Conservation (phyloP, 495 filamentous ascomycete species). For the Hypoxylon cercidicola region DNA sequence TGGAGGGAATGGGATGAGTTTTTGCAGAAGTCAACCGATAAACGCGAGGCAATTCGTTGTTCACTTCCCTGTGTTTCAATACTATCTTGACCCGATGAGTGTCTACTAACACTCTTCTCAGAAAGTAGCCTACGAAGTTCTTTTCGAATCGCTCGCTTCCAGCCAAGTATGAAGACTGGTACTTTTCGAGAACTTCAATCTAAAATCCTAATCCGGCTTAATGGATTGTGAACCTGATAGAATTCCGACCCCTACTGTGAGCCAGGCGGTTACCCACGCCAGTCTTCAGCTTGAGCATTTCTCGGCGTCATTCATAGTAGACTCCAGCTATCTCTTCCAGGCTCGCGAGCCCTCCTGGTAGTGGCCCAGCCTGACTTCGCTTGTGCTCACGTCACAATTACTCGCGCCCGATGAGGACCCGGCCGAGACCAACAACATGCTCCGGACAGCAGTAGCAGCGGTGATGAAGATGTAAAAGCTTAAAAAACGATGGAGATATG, state of each 20-base stretch:
- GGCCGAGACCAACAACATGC: slow-evolving; percentile 44
- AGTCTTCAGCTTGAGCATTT: slow-evolving; percentile 51
- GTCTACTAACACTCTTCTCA: slow-evolving; percentile 28
- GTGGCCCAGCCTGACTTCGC: slow-evolving; percentile 50
- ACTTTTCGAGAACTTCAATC: slow-evolving; percentile 50
- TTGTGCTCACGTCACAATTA: slow-evolving; percentile 47
- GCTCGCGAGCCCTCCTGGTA: slow-evolving; percentile 46
- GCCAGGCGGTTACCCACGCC: slow-evolving; percentile 42
- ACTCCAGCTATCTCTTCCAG: slow-evolving; percentile 50
- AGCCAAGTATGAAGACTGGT: slow-evolving; percentile 43
- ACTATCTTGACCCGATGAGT: not conserved
- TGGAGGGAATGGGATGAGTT: slow-evolving; percentile 45
- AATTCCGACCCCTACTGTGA: slow-evolving; percentile 38
- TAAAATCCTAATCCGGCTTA: slow-evolving; percentile 39
- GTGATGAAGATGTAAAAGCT: slow-evolving; percentile 51
- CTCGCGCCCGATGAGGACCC: slow-evolving; percentile 41
- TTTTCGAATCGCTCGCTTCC: slow-evolving; percentile 44
- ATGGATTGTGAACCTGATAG: slow-evolving; percentile 38
- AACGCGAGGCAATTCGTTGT: slow-evolving; percentile 28
- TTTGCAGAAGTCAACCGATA: slow-evolving; percentile 38
- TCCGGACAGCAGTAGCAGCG: slow-evolving; percentile 47
- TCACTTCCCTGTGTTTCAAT: too few species aligned
- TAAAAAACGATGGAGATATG: slow-evolving; percentile 55
- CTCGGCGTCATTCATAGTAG: slow-evolving; percentile 50
- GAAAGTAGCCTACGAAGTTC: slow-evolving; percentile 30